phyloP scores from a whole-genome alignment of 108 stramenopile genomes.

The Bacterosira constricta region DNA sequence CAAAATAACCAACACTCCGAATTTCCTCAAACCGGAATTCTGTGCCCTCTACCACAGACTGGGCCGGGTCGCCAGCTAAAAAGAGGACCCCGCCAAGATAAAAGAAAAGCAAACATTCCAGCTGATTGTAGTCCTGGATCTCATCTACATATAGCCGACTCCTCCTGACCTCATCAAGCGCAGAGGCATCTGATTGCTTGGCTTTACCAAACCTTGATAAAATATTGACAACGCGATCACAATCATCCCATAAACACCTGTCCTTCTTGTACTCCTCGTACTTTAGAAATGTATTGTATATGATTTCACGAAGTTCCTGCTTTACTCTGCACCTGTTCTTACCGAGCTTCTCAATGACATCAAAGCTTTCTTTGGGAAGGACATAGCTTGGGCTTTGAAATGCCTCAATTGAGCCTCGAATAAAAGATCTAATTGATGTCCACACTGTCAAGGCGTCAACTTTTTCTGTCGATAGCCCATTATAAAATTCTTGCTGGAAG shows the following conservation, averaged over 20 bases:
- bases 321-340: conserved; percentile 49
- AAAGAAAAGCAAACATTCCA: conserved; percentile 58
- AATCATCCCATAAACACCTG: conserved; percentile 55
- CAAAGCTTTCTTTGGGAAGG: conserved; percentile 42
- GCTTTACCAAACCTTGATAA: no score
- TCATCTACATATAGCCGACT: conserved; percentile 21
- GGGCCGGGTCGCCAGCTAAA: conserved; percentile 65
- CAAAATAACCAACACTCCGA: conserved; percentile 45
- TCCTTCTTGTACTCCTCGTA: conserved; percentile 40
- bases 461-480: background rate
- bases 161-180: no score
- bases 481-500: conserved; percentile 31
- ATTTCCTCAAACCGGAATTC: conserved; percentile 68
- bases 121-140: conserved; percentile 61
- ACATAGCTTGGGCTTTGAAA: conserved; percentile 11
- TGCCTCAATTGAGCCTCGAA: conserved; percentile 69
- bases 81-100: conserved; percentile 32
- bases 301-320: conserved; percentile 14
- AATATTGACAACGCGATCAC: conserved; percentile 40
- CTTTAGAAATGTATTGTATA: conserved; percentile 43
- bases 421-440: conserved; percentile 59
- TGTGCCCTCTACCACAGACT: conserved; percentile 57
- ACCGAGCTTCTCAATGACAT: conserved; percentile 45
- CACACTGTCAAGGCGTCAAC: conserved; percentile 53
- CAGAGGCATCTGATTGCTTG: no score